Conservation (phyloP, 768 basidiomycete genomes). For the Lactarius hatsudake region DNA sequence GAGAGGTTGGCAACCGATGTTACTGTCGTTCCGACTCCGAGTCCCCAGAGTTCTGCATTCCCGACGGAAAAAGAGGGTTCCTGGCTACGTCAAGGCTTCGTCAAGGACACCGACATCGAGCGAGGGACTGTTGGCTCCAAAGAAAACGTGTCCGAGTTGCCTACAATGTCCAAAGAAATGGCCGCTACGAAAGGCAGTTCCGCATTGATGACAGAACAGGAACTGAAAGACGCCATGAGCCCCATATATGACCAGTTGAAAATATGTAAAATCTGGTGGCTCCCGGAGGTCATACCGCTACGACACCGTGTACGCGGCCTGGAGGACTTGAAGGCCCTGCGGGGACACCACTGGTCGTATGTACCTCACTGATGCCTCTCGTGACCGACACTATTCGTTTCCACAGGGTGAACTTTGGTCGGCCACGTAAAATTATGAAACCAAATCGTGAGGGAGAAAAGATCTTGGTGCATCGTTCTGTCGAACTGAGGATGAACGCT, state of each 20-base stretch:
- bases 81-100: conserved; percentile 29
- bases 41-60: background rate
- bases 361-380: background rate
- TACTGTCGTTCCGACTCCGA: background rate
- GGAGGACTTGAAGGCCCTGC: background rate
- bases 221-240: conserved; percentile 54
- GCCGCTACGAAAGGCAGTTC: conserved; percentile 23
- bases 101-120: conserved; percentile 34
- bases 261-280: conserved; percentile 56
- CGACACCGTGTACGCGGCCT: conserved; percentile 6
- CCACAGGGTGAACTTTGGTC: conserved; percentile 10
- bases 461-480: conserved; percentile 11
- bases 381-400: background rate
- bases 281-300: conserved; percentile 49
- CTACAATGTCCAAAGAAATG: conserved; percentile 14
- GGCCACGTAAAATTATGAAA: background rate
- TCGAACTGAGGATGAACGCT: conserved; percentile 19
- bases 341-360: conserved; percentile 4
- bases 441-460: background rate
- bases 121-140: conserved; percentile 28
- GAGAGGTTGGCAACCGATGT: background rate
- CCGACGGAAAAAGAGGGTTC: background rate
- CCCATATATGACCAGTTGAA: conserved; percentile 57
- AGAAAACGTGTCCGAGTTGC: conserved; percentile 27
- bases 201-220: conserved; percentile 49